These are phyloP conservation scores for Pelargonium cotyledonis DNA, from an alignment of 441 rosid species.

Conservation along the genomic window DNA sequence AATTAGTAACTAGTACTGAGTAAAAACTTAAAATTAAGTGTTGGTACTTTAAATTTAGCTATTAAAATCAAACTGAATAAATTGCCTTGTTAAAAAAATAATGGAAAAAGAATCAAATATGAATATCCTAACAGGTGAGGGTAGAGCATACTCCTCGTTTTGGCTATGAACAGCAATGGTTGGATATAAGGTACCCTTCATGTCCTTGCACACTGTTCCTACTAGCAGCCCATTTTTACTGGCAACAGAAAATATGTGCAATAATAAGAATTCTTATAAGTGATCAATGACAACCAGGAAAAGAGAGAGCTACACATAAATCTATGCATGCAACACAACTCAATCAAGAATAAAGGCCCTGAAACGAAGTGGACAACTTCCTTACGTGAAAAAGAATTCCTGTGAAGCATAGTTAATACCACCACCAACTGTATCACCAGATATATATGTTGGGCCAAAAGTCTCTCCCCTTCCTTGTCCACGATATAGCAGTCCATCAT, in stretches of 20 bases:
- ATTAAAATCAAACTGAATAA: neutral
- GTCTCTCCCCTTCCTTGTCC: constrained; percentile 74
- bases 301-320: neutral
- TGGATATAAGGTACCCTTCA: constrained; percentile 70
- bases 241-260: constrained; percentile 22
- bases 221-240: constrained; percentile 77
- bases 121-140: constrained; percentile 11
- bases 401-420: constrained; percentile 82
- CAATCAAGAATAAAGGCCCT: neutral
- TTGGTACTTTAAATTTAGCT: neutral
- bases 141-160: constrained; percentile 75
- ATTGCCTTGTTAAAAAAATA: neutral
- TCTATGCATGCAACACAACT: constrained; percentile 11
- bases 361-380: constrained; percentile 18
- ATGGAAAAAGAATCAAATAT: neutral
- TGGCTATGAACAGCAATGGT: constrained; percentile 92
- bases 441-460: constrained; percentile 79
- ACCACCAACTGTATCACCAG: constrained; percentile 75
- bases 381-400: constrained; percentile 95
- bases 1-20: no score
- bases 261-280: constrained; percentile 14
- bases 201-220: constrained; percentile 57
- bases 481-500: constrained; percentile 71
- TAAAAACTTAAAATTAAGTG: neutral
- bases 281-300: constrained; percentile 8